Percentiles rank a stretch among this genome's conserved stretches.
phyloP scores from a whole-genome alignment of 2,329 filamentous ascomycete genomes.

The Stagonosporopsis chrysanthemi region DNA sequence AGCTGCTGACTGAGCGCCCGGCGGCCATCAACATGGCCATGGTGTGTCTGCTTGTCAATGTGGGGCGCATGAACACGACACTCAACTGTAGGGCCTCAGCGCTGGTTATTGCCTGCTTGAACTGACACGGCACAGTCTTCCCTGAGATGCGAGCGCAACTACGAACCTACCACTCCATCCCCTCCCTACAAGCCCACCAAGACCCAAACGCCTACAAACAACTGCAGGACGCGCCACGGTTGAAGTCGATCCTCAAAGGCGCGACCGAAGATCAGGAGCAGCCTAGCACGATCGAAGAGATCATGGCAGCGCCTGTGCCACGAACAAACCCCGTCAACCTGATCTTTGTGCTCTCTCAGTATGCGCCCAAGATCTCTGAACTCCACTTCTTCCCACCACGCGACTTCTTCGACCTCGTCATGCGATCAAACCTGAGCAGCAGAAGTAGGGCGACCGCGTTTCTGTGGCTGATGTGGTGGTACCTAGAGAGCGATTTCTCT shows the following conservation, averaged over 20 bases:
- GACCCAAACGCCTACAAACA: slow-evolving; percentile 98
- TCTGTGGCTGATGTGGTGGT: slow-evolving; percentile 99
- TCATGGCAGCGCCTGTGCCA: slow-evolving; percentile 72
- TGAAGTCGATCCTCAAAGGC: slow-evolving; percentile 97
- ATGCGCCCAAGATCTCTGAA: slow-evolving; percentile 90
- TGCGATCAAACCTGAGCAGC: slow-evolving; percentile 85
- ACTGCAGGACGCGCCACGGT: slow-evolving; percentile 89
- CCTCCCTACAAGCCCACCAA: slow-evolving; percentile 91
- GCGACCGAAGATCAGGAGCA: slow-evolving; percentile 91
- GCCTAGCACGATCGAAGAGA: slow-evolving; percentile 81
- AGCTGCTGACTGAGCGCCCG: slow-evolving; percentile 88
- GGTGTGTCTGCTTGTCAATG: slow-evolving; percentile 96
- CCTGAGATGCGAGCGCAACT: slow-evolving; percentile 98
- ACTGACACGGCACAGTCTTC: slow-evolving; percentile 71
- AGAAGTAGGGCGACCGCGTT: slow-evolving; percentile 85
- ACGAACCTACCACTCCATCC: slow-evolving; percentile 97
- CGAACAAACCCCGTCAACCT: slow-evolving; percentile 96
- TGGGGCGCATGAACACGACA: slow-evolving; percentile 98
- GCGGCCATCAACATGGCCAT: slow-evolving; percentile 98
- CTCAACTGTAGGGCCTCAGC: slow-evolving; percentile 77
- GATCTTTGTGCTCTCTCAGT: slow-evolving; percentile 91
- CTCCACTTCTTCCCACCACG: slow-evolving; percentile 83
- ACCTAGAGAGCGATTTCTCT: slow-evolving; percentile 93
- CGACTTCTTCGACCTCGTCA: slow-evolving; percentile 96
- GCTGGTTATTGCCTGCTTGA: slow-evolving; percentile 11